These are phyloP conservation scores for Hebeloma cylindrosporum DNA, from an alignment of 768 basidiomycete genomes.

Conservation along the genomic window DNA sequence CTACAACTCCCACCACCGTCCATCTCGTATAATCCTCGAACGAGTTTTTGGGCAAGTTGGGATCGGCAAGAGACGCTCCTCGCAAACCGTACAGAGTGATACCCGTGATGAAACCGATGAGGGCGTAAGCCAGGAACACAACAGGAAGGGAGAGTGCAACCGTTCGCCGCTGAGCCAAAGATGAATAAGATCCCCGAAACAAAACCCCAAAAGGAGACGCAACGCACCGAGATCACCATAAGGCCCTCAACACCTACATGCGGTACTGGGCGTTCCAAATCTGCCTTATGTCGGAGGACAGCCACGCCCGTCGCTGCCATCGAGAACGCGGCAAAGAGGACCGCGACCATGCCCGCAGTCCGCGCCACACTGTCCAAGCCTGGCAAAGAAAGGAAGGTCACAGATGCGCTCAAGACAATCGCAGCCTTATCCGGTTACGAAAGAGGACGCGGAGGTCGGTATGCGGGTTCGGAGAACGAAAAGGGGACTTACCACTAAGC, in stretches of 20 bases:
- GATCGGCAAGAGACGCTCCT: constrained; percentile 42
- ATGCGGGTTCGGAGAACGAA: constrained; percentile 10
- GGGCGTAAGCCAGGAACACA: constrained; percentile 70
- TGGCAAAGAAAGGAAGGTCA: constrained; percentile 79
- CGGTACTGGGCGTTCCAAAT: constrained; percentile 52
- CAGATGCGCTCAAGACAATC: constrained; percentile 75
- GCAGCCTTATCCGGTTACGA: constrained; percentile 57
- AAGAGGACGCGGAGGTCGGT: constrained; percentile 11
- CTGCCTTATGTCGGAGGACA: constrained; percentile 67
- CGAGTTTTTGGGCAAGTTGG: constrained; percentile 34
- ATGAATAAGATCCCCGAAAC: background rate
- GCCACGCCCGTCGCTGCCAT: constrained; percentile 70
- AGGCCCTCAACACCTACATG: constrained; percentile 60
- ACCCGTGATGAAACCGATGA: constrained; percentile 65
- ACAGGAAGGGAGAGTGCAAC: constrained; percentile 71
- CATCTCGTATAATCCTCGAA: constrained; percentile 64
- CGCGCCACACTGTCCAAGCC: constrained; percentile 65
- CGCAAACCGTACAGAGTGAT: constrained; percentile 67
- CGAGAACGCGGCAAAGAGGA: constrained; percentile 66
- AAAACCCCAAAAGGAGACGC: background rate
- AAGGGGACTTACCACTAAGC: constrained; percentile 53
- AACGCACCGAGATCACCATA: constrained; percentile 45
- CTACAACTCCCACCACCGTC: constrained; percentile 63
- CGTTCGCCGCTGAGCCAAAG: constrained; percentile 48
- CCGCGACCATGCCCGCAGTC: constrained; percentile 64